These are phyloP conservation scores for Suillus lakei DNA, from an alignment of 768 basidiomycete genomes.

Conservation along the genomic window DNA sequence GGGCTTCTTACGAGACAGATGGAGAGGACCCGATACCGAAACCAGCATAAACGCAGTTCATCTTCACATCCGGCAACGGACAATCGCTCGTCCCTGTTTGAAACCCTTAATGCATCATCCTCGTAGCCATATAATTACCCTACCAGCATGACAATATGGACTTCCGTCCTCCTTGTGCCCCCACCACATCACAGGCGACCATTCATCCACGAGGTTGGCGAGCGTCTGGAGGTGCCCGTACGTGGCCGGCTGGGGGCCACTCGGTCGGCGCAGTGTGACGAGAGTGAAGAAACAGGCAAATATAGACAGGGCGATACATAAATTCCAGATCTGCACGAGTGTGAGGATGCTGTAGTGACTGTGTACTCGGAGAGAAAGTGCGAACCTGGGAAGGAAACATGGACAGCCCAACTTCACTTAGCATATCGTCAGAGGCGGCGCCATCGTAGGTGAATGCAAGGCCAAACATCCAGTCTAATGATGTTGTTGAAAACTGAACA, in stretches of 20 bases:
- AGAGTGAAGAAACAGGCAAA: conserved; percentile 22
- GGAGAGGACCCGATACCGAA: not conserved
- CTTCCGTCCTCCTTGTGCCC: conserved; percentile 22
- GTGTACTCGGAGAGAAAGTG: not conserved
- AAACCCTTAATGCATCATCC: not conserved
- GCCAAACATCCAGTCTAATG: conserved; percentile 36
- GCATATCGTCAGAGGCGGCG: not conserved
- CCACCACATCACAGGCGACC: conserved; percentile 36
- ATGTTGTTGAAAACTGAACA: not conserved
- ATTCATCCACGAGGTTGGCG: not conserved
- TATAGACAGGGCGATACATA: conserved; percentile 23
- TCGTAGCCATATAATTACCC: not conserved
- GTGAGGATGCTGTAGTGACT: not conserved
- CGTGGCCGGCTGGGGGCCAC: conserved; percentile 32
- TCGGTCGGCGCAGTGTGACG: conserved; percentile 20
- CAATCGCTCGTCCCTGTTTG: conserved; percentile 28
- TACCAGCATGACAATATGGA: conserved; percentile 23
- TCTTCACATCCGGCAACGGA: conserved; percentile 22
- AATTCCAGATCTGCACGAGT: conserved; percentile 27
- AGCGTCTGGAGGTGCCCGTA: conserved; percentile 41
- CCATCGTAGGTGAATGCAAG: conserved; percentile 19
- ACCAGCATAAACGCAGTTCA: conserved; percentile 23
- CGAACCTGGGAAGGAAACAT: no score
- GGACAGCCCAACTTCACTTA: no score
- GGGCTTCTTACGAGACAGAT: not conserved